Percentiles rank a stretch among this genome's conserved stretches.
Conservation (phyloP, 2,329 filamentous ascomycete species). For the Botrytis hyacinthi region DNA sequence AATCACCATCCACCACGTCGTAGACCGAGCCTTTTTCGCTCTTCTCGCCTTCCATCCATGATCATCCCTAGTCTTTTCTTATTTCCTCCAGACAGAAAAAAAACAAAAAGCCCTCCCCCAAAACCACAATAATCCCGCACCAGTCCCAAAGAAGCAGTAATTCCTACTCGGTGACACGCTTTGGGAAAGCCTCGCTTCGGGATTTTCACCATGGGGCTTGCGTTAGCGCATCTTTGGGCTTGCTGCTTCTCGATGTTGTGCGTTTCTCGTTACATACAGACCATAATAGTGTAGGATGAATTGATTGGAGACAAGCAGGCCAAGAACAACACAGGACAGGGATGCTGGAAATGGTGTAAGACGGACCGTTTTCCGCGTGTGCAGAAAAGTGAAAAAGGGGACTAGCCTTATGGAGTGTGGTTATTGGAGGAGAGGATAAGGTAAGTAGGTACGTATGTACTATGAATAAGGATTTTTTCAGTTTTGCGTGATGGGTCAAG, state of each 20-base stretch:
- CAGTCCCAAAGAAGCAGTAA: background rate
- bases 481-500: background rate
- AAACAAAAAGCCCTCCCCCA: background rate
- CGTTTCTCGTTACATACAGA: slow-evolving; percentile 5
- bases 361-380: slow-evolving; percentile 25
- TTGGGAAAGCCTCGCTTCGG: slow-evolving; percentile 10
- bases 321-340: slow-evolving; percentile 6
- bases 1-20: slow-evolving; percentile 38
- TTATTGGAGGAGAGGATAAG: slow-evolving; percentile 1
- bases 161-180: slow-evolving; percentile 18
- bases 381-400: slow-evolving; percentile 10
- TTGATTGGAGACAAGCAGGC: slow-evolving; percentile 2
- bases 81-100: background rate
- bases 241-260: slow-evolving; percentile 7
- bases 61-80: slow-evolving; percentile 5
- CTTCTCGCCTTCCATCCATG: background rate
- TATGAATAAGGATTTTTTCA: background rate
- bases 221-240: background rate
- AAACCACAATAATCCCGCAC: background rate
- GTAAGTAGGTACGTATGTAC: background rate
- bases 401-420: slow-evolving; percentile 8
- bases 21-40: slow-evolving; percentile 21
- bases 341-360: slow-evolving; percentile 14
- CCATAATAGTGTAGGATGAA: background rate
- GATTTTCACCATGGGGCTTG: slow-evolving; percentile 5